Evolutionary conservation across 441 rosid genomes (phyloP).

Genomic region (Corymbia citriodora): DNA sequence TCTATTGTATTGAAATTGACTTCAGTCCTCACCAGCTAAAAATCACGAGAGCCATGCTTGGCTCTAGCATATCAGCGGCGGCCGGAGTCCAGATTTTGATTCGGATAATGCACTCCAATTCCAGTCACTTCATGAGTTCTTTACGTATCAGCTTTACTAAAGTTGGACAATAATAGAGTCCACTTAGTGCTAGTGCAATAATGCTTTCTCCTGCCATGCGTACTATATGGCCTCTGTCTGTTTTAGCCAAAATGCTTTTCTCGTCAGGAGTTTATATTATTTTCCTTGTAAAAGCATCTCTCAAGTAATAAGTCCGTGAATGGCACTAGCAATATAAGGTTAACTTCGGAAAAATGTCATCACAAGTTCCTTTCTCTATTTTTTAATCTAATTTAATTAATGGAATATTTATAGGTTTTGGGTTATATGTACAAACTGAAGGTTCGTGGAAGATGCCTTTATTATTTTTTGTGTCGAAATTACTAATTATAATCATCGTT

Average conservation of each 20-base stretch:
- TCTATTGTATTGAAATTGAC: neutral
- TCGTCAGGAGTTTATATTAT: accelerated
- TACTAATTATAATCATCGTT: neutral
- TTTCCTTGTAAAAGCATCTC: neutral
- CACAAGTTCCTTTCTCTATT: neutral
- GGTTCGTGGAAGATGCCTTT: no score
- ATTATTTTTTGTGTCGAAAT: neutral
- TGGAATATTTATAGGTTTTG: no score
- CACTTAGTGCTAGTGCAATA: neutral
- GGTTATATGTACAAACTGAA: no score
- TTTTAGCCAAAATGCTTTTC: neutral
- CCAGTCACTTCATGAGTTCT: neutral
- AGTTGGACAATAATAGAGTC: neutral
- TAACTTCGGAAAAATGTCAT: accelerated
- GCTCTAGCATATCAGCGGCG: no score
- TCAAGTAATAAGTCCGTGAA: neutral
- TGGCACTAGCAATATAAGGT: neutral
- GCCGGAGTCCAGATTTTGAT: neutral
- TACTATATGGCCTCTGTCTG: neutral
- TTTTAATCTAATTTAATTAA: no score
- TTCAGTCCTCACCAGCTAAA: neutral
- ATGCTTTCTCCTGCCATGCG: neutral
- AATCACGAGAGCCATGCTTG: no score
- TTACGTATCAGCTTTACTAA: neutral
- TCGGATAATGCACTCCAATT: accelerated